Percentiles rank a stretch among this genome's conserved stretches.
Evolutionary conservation across 352 stramenopile genomes (phyloP).

Genomic region (Salisapilia sapeloensis): DNA sequence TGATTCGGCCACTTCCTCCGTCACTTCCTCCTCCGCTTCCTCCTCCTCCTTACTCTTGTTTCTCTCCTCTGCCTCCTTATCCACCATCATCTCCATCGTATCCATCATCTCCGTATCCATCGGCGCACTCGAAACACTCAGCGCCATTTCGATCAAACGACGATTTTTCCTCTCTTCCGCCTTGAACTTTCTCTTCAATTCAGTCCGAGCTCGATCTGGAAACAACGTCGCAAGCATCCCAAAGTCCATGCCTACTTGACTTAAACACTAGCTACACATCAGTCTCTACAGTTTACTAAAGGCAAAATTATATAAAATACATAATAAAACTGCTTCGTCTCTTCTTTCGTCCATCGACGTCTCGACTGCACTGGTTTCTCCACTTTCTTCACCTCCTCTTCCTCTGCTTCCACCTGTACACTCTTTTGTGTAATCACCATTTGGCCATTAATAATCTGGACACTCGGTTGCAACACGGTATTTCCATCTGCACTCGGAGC

Average conservation of each 20-base stretch:
- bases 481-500: conserved; percentile 28
- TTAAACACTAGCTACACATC: conserved; percentile 24
- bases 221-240: conserved; percentile 80
- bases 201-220: conserved; percentile 57
- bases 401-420: background rate
- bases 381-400: too few species aligned
- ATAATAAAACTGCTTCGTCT: conserved; percentile 83
- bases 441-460: conserved; percentile 73
- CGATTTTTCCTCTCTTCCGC: conserved; percentile 70
- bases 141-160: conserved; percentile 58
- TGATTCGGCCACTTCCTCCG: background rate
- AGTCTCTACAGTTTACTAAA: background rate
- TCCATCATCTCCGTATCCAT: conserved; percentile 69
- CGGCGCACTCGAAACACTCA: conserved; percentile 46
- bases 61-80: conserved; percentile 50
- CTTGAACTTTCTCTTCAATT: conserved; percentile 82
- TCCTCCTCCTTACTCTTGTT: too few species aligned
- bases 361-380: too few species aligned
- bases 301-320: conserved; percentile 3
- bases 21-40: background rate
- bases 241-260: conserved; percentile 71
- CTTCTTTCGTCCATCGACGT: conserved; percentile 58
- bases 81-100: conserved; percentile 60
- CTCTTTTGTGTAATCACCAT: too few species aligned
- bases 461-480: conserved; percentile 54